Evolutionary conservation across 2,329 filamentous ascomycete species (phyloP).

Genomic region (Exophiala aquamarina): DNA sequence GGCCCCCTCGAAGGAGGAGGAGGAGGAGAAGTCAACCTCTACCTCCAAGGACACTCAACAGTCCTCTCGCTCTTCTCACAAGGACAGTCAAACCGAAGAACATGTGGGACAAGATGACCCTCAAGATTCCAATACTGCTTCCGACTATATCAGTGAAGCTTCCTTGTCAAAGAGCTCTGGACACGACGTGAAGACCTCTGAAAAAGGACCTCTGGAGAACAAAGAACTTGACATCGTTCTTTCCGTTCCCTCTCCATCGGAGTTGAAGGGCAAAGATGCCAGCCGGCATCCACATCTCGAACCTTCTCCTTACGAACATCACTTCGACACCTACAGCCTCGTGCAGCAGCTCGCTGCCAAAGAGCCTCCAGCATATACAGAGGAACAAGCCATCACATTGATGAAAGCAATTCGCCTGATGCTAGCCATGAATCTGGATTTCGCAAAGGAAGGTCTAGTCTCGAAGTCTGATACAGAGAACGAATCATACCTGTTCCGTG

Average conservation of each 20-base stretch:
- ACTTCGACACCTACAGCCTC: constrained; percentile 92
- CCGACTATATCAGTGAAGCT: constrained; percentile 20
- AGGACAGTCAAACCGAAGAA: constrained; percentile 10
- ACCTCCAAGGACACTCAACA: constrained; percentile 19
- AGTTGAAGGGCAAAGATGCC: constrained; percentile 25
- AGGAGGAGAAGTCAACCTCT: constrained; percentile 1
- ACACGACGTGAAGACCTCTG: constrained; percentile 11
- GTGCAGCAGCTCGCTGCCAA: constrained; percentile 74
- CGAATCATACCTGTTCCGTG: constrained; percentile 88
- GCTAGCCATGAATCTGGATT: constrained; percentile 74
- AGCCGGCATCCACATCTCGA: constrained; percentile 48
- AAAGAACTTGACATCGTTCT: constrained; percentile 41
- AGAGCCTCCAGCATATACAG: constrained; percentile 59
- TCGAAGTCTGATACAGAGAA: constrained; percentile 94
- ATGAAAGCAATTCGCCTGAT: constrained; percentile 90
- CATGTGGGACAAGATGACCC: constrained; percentile 22
- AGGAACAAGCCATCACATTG: constrained; percentile 72
- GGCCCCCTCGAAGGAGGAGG: constrained; percentile 13
- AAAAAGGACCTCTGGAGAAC: constrained; percentile 19
- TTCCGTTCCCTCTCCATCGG: constrained; percentile 40
- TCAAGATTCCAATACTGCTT: constrained; percentile 17
- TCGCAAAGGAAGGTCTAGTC: constrained; percentile 77
- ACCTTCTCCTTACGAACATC: constrained; percentile 81
- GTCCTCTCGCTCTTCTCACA: constrained; percentile 4
- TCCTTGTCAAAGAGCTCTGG: constrained; percentile 8